A percentile compares a stretch with the other conserved stretches of the same genome.
These are phyloP conservation scores for Aureobasidium zeae DNA, from an alignment of 2,329 filamentous ascomycete species.

Conservation along the genomic window DNA sequence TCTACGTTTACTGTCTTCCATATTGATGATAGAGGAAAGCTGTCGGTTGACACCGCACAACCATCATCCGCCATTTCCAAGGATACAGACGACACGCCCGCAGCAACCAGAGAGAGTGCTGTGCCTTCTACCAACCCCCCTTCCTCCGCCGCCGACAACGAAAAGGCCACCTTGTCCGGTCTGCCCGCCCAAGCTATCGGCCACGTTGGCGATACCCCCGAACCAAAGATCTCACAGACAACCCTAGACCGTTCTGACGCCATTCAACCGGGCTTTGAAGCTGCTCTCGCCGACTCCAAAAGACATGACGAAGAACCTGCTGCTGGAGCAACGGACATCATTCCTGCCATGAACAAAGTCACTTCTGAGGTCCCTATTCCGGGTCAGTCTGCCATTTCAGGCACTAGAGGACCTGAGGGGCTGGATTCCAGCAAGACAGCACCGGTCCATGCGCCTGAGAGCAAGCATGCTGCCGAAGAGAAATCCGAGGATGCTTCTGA, in stretches of 20 bases:
- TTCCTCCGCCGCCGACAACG: conserved; percentile 6
- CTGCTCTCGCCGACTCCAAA: conserved; percentile 16
- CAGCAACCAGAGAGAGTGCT: conserved; percentile 22
- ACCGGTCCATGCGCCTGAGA: not conserved
- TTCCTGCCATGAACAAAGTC: conserved; percentile 18
- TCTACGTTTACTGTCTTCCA: conserved; percentile 32
- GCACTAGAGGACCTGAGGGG: not conserved
- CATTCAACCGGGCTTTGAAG: conserved; percentile 17
- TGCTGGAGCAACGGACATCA: conserved; percentile 3
- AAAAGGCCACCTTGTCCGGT: conserved; percentile 11
- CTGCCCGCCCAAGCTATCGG: conserved; percentile 18
- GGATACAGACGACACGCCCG: conserved; percentile 21
- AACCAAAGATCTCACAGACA: conserved; percentile 16
- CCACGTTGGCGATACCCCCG: conserved; percentile 20
- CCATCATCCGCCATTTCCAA: conserved; percentile 15
- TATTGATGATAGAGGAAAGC: conserved; percentile 34
- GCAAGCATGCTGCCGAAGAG: not conserved
- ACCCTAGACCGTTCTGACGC: conserved; percentile 18
- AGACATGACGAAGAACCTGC: conserved; percentile 7
- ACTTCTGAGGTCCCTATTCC: conserved; percentile 13
- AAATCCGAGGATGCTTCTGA: no score
- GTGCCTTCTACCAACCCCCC: conserved; percentile 20
- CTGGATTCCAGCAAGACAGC: not conserved
- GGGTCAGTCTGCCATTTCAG: not conserved
- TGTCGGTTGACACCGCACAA: conserved; percentile 26